phyloP scores from a whole-genome alignment of 2,329 filamentous ascomycete genomes.

The Penicillium griseofulvum region DNA sequence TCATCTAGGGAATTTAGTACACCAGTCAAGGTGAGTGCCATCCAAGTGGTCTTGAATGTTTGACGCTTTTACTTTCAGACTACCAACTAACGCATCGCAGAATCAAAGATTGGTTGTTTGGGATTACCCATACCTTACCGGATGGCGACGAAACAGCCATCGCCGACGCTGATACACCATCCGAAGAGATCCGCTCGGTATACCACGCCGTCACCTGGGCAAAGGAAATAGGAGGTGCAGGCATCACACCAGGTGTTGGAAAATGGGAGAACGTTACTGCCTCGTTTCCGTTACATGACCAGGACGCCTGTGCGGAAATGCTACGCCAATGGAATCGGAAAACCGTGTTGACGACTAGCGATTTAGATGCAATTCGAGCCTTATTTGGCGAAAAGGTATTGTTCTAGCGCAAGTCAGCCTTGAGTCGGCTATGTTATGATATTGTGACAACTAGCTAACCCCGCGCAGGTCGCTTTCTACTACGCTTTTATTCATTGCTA shows the following conservation, averaged over 20 bases:
- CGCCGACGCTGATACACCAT: conserved; percentile 79
- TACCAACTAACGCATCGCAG: conserved; percentile 44
- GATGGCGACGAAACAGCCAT: conserved; percentile 67
- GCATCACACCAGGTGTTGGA: conserved; percentile 66
- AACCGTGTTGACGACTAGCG: conserved; percentile 61
- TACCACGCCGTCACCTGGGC: conserved; percentile 79
- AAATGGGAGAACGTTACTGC: conserved; percentile 71
- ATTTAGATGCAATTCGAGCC: conserved; percentile 73
- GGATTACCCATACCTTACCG: conserved; percentile 75
- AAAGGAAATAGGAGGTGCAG: conserved; percentile 72
- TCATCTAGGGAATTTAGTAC: conserved; percentile 75
- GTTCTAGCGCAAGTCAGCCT: not conserved
- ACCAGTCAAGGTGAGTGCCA: conserved; percentile 65
- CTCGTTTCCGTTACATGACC: conserved; percentile 81
- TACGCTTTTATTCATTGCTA: conserved; percentile 93
- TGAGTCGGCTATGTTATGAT: no score
- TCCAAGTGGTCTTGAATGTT: not conserved
- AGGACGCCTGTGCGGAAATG: conserved; percentile 70
- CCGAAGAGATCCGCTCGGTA: conserved; percentile 82
- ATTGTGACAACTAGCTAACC: not conserved
- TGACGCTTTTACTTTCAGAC: not conserved
- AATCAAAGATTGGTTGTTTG: conserved; percentile 90
- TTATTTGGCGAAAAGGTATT: conserved; percentile 69
- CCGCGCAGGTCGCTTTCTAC: conserved; percentile 74
- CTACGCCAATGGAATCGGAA: conserved; percentile 69